phyloP scores from a whole-genome alignment of 2,329 filamentous ascomycete species.

The Diaporthe amygdali region DNA sequence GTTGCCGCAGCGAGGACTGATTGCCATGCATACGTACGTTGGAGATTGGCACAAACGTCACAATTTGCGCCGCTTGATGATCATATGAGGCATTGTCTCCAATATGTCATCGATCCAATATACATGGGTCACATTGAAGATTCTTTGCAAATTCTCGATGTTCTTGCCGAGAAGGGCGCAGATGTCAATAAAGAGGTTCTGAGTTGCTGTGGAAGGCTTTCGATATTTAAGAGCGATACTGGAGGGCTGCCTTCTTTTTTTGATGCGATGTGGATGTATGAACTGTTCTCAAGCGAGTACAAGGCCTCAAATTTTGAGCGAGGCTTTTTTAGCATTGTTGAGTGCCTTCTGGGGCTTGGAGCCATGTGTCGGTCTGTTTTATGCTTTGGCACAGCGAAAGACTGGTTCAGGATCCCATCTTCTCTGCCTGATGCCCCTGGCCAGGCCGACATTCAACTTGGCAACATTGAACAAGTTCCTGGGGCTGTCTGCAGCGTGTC shows the following conservation, averaged over 20 bases:
- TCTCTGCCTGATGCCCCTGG: neutral
- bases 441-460: neutral
- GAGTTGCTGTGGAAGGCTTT: neutral
- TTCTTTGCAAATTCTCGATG: neutral
- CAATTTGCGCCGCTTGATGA: neutral
- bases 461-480: neutral
- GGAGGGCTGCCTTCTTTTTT: neutral
- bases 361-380: neutral
- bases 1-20: neutral
- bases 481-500: neutral
- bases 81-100: neutral
- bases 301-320: neutral
- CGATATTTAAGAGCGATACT: neutral
- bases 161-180: neutral
- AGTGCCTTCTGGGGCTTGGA: neutral
- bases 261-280: neutral
- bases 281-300: fast-evolving
- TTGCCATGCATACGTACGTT: neutral
- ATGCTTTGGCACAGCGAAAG: neutral
- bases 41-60: neutral
- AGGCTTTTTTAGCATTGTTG: neutral
- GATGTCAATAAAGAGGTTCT: neutral
- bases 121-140: fast-evolving
- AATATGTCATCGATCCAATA: neutral
- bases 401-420: neutral